Percentiles rank a stretch among this genome's conserved stretches.
phyloP scores from a whole-genome alignment of 371 early-diverging fungal genomes.

The Blakeslea trispora region DNA sequence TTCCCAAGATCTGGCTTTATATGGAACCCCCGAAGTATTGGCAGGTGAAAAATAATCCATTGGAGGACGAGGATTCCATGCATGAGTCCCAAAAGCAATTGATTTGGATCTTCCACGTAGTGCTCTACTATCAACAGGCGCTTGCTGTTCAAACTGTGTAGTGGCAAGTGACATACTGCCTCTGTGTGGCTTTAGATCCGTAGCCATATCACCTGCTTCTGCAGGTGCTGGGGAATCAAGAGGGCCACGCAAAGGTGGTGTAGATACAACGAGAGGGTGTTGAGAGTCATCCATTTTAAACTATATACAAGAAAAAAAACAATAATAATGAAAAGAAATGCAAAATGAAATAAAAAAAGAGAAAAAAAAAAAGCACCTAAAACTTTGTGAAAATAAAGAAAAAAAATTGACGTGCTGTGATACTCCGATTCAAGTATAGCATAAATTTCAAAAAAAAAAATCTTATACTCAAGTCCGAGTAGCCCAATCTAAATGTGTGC shows the following conservation, averaged over 20 bases:
- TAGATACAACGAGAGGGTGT: conserved; percentile 29
- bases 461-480: no score
- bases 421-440: no score
- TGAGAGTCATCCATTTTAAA: conserved; percentile 31
- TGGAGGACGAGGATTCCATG: conserved; percentile 39
- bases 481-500: no score
- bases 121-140: conserved; percentile 12
- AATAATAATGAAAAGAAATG: not conserved
- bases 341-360: not conserved
- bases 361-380: not conserved
- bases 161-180: conserved; percentile 28
- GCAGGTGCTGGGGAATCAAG: conserved; percentile 26
- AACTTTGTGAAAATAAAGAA: conserved; percentile 1
- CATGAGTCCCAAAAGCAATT: conserved; percentile 33
- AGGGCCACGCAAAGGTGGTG: conserved; percentile 17
- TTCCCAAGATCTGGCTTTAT: conserved; percentile 69
- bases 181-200: conserved; percentile 26
- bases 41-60: conserved; percentile 24
- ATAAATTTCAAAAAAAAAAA: no score
- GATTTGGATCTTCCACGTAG: conserved; percentile 52
- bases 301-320: conserved; percentile 4
- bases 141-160: conserved; percentile 22
- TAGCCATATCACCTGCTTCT: conserved; percentile 17
- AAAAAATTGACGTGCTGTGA: not conserved
- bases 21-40: conserved; percentile 33